Conservation (phyloP, 192 early-diverging fungal species). For the Pilaira anomala region DNA sequence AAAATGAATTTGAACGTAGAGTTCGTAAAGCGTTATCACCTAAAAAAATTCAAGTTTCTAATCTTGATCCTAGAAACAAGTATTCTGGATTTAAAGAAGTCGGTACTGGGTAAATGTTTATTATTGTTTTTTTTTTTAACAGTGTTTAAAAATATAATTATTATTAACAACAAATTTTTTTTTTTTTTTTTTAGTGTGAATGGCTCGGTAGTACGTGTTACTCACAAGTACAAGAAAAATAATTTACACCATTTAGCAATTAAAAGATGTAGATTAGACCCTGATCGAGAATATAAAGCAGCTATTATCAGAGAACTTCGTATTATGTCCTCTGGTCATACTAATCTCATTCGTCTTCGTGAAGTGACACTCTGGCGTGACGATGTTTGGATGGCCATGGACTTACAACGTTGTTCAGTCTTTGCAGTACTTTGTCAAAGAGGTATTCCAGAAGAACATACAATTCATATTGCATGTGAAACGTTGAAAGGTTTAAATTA, state of each 20-base stretch:
- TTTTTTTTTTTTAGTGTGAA: slow-evolving; percentile 24
- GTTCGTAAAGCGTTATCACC: slow-evolving; percentile 23
- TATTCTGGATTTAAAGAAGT: slow-evolving; percentile 26
- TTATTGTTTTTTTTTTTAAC: slow-evolving; percentile 2
- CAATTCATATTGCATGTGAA: slow-evolving; percentile 38
- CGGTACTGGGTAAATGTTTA: slow-evolving; percentile 21
- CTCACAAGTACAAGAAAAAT: slow-evolving; percentile 26
- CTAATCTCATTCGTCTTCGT: slow-evolving; percentile 35
- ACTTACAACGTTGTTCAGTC: slow-evolving; percentile 34
- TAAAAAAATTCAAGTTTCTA: slow-evolving; percentile 21
- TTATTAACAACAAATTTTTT: not conserved
- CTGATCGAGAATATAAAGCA: slow-evolving; percentile 35
- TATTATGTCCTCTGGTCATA: slow-evolving; percentile 37
- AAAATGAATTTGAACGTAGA: slow-evolving; percentile 33
- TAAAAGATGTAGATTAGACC: slow-evolving; percentile 35
- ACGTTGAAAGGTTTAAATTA: slow-evolving; percentile 37
- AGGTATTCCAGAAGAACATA: slow-evolving; percentile 39
- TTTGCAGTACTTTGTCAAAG: slow-evolving; percentile 38
- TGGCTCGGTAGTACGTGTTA: slow-evolving; percentile 34
- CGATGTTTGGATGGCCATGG: slow-evolving; percentile 42
- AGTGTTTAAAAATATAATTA: not conserved
- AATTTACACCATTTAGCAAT: slow-evolving; percentile 27
- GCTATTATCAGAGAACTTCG: slow-evolving; percentile 36
- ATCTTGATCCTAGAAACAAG: slow-evolving; percentile 23
- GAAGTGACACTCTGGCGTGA: slow-evolving; percentile 36